A percentile compares a stretch with the other conserved stretches of the same genome.
Evolutionary conservation across 2,329 filamentous ascomycete genomes (phyloP).

Genomic region (Zasmidium cellare): DNA sequence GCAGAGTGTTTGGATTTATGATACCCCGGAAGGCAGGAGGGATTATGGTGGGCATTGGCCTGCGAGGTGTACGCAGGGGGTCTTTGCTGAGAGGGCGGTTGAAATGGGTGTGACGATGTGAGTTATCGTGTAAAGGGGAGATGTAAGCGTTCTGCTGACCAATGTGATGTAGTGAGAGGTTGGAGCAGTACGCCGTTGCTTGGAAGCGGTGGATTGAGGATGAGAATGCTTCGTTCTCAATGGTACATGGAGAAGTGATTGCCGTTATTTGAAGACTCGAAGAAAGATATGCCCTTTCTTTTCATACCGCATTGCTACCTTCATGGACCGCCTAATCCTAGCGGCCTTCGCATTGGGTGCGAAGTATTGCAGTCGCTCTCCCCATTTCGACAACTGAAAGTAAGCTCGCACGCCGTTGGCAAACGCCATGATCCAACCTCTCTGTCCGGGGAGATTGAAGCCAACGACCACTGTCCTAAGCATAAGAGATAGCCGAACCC

Average conservation of each 20-base stretch:
- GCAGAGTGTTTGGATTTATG: conserved; percentile 13
- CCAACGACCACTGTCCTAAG: no score
- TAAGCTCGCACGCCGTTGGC: no score
- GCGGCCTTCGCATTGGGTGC: no score
- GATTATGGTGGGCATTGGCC: conserved; percentile 26
- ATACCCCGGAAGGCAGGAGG: conserved; percentile 14
- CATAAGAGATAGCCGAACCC: no score
- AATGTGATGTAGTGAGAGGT: conserved; percentile 6
- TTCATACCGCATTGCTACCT: no score
- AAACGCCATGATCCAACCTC: no score
- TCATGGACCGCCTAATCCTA: no score
- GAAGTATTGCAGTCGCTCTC: no score
- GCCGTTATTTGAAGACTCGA: conserved; percentile 8
- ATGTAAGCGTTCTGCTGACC: no score
- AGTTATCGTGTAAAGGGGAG: background rate
- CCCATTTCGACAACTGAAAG: no score
- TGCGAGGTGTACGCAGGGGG: conserved; percentile 20
- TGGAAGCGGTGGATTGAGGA: conserved; percentile 24
- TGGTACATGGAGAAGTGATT: conserved; percentile 24
- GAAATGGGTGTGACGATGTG: conserved; percentile 15
- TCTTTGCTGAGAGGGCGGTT: conserved; percentile 21
- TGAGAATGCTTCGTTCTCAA: conserved; percentile 18
- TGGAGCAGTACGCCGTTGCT: conserved; percentile 21
- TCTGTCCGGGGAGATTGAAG: no score
- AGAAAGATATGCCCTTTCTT: no score